phyloP scores from a whole-genome alignment of 2,329 filamentous ascomycete genomes.

The Huntiella savannae region DNA sequence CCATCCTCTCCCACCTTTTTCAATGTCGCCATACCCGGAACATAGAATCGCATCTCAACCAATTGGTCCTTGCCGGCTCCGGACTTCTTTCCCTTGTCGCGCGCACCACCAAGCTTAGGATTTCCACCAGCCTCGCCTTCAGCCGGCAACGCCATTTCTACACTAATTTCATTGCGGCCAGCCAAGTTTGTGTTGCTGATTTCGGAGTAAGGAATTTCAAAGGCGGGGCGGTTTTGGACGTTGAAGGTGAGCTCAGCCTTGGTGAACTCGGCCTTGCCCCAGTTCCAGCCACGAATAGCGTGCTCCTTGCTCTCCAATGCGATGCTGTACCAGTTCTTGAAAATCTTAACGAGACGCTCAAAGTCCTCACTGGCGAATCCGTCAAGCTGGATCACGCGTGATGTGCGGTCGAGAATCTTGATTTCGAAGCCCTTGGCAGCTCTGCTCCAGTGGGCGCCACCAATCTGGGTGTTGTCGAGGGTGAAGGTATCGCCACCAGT shows the following conservation, averaged over 20 bases:
- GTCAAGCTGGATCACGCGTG: constrained; percentile 79
- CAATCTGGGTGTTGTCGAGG: constrained; percentile 70
- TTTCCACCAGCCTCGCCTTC: constrained; percentile 56
- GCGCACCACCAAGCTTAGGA: constrained; percentile 47
- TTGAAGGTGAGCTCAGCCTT: constrained; percentile 93
- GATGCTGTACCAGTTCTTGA: constrained; percentile 97
- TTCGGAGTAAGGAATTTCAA: constrained; percentile 92
- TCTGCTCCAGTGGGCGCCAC: constrained; percentile 80
- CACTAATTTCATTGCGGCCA: constrained; percentile 90
- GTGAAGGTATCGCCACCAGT: constrained; percentile 84
- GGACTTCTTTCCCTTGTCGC: constrained; percentile 68
- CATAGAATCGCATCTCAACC: constrained; percentile 98
- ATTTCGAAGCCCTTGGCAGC: constrained; percentile 84
- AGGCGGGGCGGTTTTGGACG: constrained; percentile 88
- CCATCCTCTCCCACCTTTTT: constrained; percentile 40
- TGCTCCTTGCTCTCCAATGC: constrained; percentile 86
- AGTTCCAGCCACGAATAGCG: constrained; percentile 92
- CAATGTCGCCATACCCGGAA: constrained; percentile 73
- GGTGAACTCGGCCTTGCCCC: constrained; percentile 94
- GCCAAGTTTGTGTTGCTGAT: constrained; percentile 96
- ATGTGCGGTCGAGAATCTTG: constrained; percentile 71
- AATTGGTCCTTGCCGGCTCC: constrained; percentile 80
- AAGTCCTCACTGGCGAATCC: constrained; percentile 91
- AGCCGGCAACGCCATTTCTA: constrained; percentile 69
- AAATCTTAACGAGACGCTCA: constrained; percentile 75